Conservation (phyloP, 805 yeast genomes). For the Zygosaccharomyces pseudorouxii region DNA sequence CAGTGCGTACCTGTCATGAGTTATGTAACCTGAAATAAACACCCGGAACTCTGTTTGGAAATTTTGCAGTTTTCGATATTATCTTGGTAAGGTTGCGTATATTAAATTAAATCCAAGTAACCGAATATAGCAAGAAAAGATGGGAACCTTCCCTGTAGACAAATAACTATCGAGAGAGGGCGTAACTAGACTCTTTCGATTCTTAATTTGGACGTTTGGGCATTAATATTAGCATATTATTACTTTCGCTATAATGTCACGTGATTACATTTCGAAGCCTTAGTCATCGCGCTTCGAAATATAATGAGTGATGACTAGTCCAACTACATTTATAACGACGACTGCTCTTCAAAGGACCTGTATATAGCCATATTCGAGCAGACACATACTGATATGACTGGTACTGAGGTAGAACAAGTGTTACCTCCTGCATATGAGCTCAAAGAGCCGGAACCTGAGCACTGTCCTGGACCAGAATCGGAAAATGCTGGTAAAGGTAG, state of each 20-base stretch:
- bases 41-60: too few relatives aligned
- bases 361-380: conserved; percentile 11
- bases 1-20: too few relatives aligned
- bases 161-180: too few relatives aligned
- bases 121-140: too few relatives aligned
- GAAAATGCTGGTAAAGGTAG: conserved; percentile 91
- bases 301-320: neutral
- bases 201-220: too few relatives aligned
- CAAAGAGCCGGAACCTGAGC: conserved; percentile 85
- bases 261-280: neutral
- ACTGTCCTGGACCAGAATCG: conserved; percentile 97
- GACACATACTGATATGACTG: conserved; percentile 6
- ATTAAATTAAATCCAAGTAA: too few relatives aligned
- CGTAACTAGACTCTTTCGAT: too few relatives aligned
- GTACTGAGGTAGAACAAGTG: conserved; percentile 12
- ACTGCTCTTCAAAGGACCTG: neutral
- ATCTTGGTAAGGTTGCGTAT: too few relatives aligned
- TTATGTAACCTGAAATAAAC: too few relatives aligned
- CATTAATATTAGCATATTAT: neutral
- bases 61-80: too few relatives aligned
- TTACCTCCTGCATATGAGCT: conserved; percentile 32
- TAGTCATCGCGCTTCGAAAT: conserved; percentile 1
- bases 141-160: too few relatives aligned
- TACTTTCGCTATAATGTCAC: neutral
- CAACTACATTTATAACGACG: neutral